Evolutionary conservation across 78 protist species (phyloP).

Genomic region (Chrysochromulina tobinii): DNA sequence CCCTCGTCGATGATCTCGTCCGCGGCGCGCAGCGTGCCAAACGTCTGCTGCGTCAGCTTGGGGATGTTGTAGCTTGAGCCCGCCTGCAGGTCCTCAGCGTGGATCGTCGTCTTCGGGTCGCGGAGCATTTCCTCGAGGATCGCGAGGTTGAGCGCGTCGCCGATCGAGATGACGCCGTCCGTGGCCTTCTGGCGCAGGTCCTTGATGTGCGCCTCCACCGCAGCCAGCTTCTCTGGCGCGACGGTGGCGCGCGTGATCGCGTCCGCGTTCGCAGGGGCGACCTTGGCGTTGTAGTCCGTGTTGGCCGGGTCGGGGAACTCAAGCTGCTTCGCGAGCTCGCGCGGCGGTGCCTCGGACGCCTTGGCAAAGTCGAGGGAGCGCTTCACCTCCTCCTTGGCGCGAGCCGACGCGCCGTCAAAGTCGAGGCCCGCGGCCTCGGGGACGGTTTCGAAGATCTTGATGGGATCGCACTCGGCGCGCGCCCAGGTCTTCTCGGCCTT

Average conservation of each 20-base stretch:
- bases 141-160: conserved; percentile 44
- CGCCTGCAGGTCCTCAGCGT: conserved; percentile 51
- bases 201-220: not conserved
- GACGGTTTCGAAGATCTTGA: conserved; percentile 33
- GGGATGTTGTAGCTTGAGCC: conserved; percentile 48
- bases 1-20: conserved; percentile 55
- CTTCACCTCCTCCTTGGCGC: conserved; percentile 1
- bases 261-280: conserved; percentile 2
- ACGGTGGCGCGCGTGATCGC: not conserved
- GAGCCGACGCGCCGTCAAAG: not conserved
- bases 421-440: too few relatives aligned
- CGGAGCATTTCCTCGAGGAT: conserved; percentile 44
- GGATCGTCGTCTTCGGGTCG: conserved; percentile 31
- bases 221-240: not conserved
- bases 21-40: conserved; percentile 37
- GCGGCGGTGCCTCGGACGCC: conserved; percentile 23
- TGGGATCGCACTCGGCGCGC: conserved; percentile 37
- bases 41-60: conserved; percentile 46
- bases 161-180: conserved; percentile 33
- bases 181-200: not conserved
- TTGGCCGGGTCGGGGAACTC: conserved; percentile 36
- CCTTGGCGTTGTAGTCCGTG: conserved; percentile 38
- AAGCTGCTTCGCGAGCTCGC: conserved; percentile 43
- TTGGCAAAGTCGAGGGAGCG: conserved; percentile 2
- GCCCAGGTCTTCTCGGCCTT: conserved; percentile 49